phyloP scores from a whole-genome alignment of 805 yeast species.

The Wickerhamiella azyma region DNA sequence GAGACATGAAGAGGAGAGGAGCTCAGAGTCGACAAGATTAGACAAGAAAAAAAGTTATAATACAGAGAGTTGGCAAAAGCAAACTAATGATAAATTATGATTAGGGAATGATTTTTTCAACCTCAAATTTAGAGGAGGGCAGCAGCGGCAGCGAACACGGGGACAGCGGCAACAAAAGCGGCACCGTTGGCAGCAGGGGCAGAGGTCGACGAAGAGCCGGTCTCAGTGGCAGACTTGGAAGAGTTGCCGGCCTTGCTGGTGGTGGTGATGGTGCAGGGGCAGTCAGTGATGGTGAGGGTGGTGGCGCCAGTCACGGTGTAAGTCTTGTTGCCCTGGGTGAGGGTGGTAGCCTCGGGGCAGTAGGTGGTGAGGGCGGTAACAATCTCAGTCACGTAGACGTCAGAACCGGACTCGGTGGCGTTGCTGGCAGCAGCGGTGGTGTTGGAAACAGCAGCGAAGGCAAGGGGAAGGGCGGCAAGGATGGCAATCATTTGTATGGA shows the following conservation, averaged over 20 bases:
- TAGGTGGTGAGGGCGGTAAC: slow-evolving; percentile 45
- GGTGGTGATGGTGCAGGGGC: slow-evolving; percentile 51
- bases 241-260: slow-evolving; percentile 9
- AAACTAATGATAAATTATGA: neutral
- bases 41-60: neutral
- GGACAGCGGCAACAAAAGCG: slow-evolving; percentile 14
- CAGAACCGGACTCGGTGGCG: slow-evolving; percentile 9
- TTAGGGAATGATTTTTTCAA: neutral
- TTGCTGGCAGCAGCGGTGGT: slow-evolving; percentile 14
- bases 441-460: slow-evolving; percentile 9
- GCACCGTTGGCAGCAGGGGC: slow-evolving; percentile 3
- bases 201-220: slow-evolving; percentile 2
- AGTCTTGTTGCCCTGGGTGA: slow-evolving; percentile 35
- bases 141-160: slow-evolving; percentile 3
- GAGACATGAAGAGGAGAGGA: too few species aligned
- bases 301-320: slow-evolving; percentile 52
- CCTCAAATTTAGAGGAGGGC: slow-evolving; percentile 6
- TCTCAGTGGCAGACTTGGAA: neutral
- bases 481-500: neutral
- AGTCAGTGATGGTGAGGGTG: slow-evolving; percentile 74
- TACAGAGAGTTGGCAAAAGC: neutral
- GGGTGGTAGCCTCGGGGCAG: slow-evolving; percentile 58
- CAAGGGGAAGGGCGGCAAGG: slow-evolving; percentile 5
- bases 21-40: too few species aligned
- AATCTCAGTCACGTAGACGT: slow-evolving; percentile 11